Conservation (phyloP, 352 stramenopile genomes). For the Globisporangium nunn region DNA sequence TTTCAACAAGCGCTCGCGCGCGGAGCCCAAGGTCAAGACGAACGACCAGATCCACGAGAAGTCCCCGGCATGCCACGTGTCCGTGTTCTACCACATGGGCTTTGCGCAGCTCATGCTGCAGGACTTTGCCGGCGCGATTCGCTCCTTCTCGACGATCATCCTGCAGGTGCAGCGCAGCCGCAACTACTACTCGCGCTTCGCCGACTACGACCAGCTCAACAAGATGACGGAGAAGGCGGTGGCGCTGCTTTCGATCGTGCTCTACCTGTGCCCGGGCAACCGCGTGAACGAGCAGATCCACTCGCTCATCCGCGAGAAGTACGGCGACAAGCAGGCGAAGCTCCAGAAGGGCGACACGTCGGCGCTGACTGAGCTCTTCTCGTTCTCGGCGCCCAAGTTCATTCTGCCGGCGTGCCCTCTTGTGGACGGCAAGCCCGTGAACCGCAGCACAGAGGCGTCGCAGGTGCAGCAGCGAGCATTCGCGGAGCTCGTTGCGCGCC, state of each 20-base stretch:
- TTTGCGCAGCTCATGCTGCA: conserved; percentile 97
- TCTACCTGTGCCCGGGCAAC: conserved; percentile 86
- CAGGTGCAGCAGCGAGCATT: conserved; percentile 85
- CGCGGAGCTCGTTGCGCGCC: conserved; percentile 83
- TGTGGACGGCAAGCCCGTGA: conserved; percentile 40
- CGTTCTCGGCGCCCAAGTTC: conserved; percentile 93
- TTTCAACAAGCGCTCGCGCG: conserved; percentile 68
- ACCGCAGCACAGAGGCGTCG: conserved; percentile 54
- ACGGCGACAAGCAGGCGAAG: conserved; percentile 87
- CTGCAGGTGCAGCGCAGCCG: conserved; percentile 84
- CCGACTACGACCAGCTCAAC: conserved; percentile 92
- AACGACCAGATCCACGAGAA: conserved; percentile 85
- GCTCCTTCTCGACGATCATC: conserved; percentile 87
- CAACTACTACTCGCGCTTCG: conserved; percentile 89
- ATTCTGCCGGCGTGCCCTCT: conserved; percentile 81
- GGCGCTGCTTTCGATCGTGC: conserved; percentile 86
- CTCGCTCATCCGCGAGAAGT: conserved; percentile 91
- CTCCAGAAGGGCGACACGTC: conserved; percentile 76
- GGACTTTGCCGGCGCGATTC: conserved; percentile 92
- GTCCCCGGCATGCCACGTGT: conserved; percentile 91
- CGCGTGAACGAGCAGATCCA: conserved; percentile 84
- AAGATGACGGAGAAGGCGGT: conserved; percentile 95
- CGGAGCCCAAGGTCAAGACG: conserved; percentile 31
- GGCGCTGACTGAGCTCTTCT: conserved; percentile 88
- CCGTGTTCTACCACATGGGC: conserved; percentile 96